Evolutionary conservation across 2,329 filamentous ascomycete species (phyloP).

Genomic region (Furcasterigmium furcatum): DNA sequence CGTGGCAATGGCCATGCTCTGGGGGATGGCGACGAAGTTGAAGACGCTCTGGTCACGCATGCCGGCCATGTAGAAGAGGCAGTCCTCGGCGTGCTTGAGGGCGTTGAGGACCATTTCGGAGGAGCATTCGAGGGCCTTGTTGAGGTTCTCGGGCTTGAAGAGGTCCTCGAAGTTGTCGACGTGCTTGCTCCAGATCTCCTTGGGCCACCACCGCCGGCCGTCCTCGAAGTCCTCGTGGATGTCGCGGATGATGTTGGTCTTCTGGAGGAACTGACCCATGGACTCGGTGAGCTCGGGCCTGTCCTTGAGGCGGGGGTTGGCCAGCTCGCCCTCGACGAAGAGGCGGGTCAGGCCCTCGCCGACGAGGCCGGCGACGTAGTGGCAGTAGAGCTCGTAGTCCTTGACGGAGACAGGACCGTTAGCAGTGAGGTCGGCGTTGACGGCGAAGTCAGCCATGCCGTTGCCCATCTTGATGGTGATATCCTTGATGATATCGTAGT

Average conservation of each 20-base stretch:
- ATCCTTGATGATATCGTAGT: constrained; percentile 84
- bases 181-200: constrained; percentile 95
- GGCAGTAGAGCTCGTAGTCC: constrained; percentile 96
- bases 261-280: constrained; percentile 97
- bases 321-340: constrained; percentile 83
- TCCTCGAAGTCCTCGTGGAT: constrained; percentile 87
- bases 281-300: constrained; percentile 82
- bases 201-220: constrained; percentile 88
- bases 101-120: constrained; percentile 95
- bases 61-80: constrained; percentile 95
- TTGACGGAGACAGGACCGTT: constrained; percentile 78
- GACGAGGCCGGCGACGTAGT: constrained; percentile 98
- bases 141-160: constrained; percentile 75
- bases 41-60: constrained; percentile 96
- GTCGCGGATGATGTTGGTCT: constrained; percentile 98
- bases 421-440: constrained; percentile 76
- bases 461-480: constrained; percentile 95
- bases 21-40: constrained; percentile 97
- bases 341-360: constrained; percentile 88
- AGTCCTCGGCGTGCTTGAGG: constrained; percentile 83
- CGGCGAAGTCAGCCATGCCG: constrained; percentile 94
- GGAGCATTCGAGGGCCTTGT: constrained; percentile 77
- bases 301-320: constrained; percentile 78
- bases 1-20: constrained; percentile 96
- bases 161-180: constrained; percentile 87